Conservation (phyloP, 1,284 basidiomycete genomes). For the Lentinula novae-zelandiae region DNA sequence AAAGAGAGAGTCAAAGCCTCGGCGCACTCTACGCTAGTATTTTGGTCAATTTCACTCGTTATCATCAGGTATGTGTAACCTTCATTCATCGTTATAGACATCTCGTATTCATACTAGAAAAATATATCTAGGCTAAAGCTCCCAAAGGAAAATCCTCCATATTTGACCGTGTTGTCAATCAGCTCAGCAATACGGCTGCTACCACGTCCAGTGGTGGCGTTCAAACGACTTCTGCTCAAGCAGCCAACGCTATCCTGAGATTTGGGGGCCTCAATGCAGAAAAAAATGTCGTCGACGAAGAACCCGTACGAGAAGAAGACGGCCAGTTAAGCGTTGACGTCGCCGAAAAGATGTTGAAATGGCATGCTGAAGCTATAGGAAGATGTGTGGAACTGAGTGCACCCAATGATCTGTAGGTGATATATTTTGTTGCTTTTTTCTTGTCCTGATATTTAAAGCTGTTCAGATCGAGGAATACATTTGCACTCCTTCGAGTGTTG, state of each 20-base stretch:
- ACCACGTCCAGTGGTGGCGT: conserved; percentile 54
- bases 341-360: conserved; percentile 88
- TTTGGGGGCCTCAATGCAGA: conserved; percentile 73
- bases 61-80: conserved; percentile 65
- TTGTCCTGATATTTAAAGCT: not conserved
- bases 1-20: conserved; percentile 87
- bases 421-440: not conserved
- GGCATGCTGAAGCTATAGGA: conserved; percentile 95
- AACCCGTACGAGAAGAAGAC: conserved; percentile 75
- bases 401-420: conserved; percentile 75
- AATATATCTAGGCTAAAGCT: conserved; percentile 51
- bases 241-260: conserved; percentile 77
- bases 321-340: conserved; percentile 72
- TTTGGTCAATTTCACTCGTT: conserved; percentile 78
- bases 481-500: conserved; percentile 82
- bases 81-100: not conserved
- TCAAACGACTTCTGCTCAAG: conserved; percentile 69
- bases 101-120: not conserved
- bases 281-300: conserved; percentile 55
- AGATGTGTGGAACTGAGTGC: conserved; percentile 86
- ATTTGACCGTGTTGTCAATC: conserved; percentile 92
- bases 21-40: conserved; percentile 80
- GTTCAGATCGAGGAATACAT: conserved; percentile 84
- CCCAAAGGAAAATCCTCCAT: conserved; percentile 82
- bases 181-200: conserved; percentile 77